Evolutionary conservation across 2,329 filamentous ascomycete species (phyloP), one percentile per base, ranked within the genome.

Genomic region (Albophoma yamanashiensis): DNA sequence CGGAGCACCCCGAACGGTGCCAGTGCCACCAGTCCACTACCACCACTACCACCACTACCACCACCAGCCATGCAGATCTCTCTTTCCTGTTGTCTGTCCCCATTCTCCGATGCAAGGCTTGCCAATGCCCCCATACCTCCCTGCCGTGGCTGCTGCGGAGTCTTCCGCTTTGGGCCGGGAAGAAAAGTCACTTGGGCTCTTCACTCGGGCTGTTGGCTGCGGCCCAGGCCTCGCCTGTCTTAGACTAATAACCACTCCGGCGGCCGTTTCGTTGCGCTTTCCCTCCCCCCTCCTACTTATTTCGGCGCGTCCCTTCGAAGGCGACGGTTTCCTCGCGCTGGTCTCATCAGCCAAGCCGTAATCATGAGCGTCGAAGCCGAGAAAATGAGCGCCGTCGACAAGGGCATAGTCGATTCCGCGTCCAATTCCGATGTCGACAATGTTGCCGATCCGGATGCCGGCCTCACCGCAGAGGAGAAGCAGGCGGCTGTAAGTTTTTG

Each of bases 391-490:
- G 22, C 56, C 11, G 38, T 53, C 14, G 59, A 60, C 52, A 68
- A 65, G 57, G 66, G 65, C 34, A 56, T 60, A 9, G 63, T 66
- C 53, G 68, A 71, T n/a, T 68, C 66, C 55, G 69, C 65, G 22
- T 69, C 67, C 56, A 66, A 67, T 15, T 69, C 66, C 7, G 69
- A 74, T 57, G 39, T 67, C 40, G 68, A 69, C 31, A 62, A 66
- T 15, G 60, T 68, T 31, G 64, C 64, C 34, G 73, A 78, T 58
- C 75, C 75, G 8, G 88, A 91, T 72, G 85, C 81, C 56, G 83
- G 84, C 9, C 73, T 89, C 65, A 85, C 79, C 45, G 80, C 81
- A 1, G 85, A 84, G 63, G 88, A 91, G 69, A 80, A 76, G 64
- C 81, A 80, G 34, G 79, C 74, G 56, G 81, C 84, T 67, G 88